These are phyloP conservation scores for Malassezia slooffiae DNA, from an alignment of 1,284 basidiomycete genomes.

Conservation along the genomic window DNA sequence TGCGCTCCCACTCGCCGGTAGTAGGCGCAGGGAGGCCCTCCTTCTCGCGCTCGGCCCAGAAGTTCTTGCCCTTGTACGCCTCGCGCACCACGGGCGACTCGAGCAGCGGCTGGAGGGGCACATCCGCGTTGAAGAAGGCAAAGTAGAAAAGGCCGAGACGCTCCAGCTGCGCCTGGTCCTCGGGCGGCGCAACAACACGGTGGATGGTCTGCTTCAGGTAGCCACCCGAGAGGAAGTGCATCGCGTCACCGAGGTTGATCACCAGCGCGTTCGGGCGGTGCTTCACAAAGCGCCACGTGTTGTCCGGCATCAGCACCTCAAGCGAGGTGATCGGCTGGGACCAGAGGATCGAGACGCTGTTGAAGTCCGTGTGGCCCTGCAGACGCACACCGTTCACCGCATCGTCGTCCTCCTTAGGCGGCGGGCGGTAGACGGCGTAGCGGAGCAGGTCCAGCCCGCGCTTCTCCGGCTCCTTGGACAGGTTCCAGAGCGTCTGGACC, in stretches of 20 bases:
- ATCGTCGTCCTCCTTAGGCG: slow-evolving; percentile 40
- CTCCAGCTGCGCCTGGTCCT: slow-evolving; percentile 46
- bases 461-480: slow-evolving; percentile 47
- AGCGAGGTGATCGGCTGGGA: slow-evolving; percentile 49
- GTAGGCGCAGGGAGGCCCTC: slow-evolving; percentile 30
- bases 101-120: slow-evolving; percentile 35
- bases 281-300: slow-evolving; percentile 48
- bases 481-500: slow-evolving; percentile 49
- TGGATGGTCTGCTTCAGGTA: slow-evolving; percentile 48
- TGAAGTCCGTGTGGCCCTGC: slow-evolving; percentile 50
- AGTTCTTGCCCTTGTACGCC: slow-evolving; percentile 23
- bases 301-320: slow-evolving; percentile 48
- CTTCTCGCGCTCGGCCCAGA: slow-evolving; percentile 24
- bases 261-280: slow-evolving; percentile 45
- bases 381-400: slow-evolving; percentile 47
- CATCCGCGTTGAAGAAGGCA: slow-evolving; percentile 47
- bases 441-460: slow-evolving; percentile 49
- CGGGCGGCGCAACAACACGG: slow-evolving; percentile 48
- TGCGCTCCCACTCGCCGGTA: slow-evolving; percentile 38
- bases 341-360: slow-evolving; percentile 48
- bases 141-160: slow-evolving; percentile 49
- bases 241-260: slow-evolving; percentile 42
- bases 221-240: slow-evolving; percentile 39
- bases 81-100: slow-evolving; percentile 40
- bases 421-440: slow-evolving; percentile 49